Evolutionary conservation across 768 basidiomycete species (phyloP).

Genomic region (Gloeostereum incarnatum): DNA sequence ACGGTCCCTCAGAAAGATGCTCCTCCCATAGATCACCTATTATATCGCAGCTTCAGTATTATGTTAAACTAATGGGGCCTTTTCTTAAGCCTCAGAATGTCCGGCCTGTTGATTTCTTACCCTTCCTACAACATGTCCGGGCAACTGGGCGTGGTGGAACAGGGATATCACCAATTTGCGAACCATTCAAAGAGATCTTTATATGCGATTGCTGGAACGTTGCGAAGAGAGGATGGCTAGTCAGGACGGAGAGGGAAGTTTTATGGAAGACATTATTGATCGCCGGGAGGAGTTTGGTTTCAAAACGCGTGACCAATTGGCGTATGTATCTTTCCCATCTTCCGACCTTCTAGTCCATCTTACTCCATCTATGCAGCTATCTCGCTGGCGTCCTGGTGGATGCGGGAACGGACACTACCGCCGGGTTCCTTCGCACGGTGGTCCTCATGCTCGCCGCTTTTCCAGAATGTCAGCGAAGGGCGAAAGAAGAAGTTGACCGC

Average conservation of each 20-base stretch:
- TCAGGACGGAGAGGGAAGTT: conserved; percentile 14
- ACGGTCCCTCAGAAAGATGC: conserved; percentile 8
- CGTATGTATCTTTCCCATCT: conserved; percentile 1
- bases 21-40: too few relatives aligned
- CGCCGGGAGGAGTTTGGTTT: conserved; percentile 7
- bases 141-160: conserved; percentile 13
- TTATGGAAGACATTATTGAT: conserved; percentile 14
- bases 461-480: conserved; percentile 17
- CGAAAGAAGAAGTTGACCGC: conserved; percentile 15
- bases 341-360: background rate
- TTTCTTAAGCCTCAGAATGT: conserved; percentile 1
- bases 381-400: conserved; percentile 17
- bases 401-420: conserved; percentile 19
- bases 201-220: conserved; percentile 13
- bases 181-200: conserved; percentile 9
- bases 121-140: conserved; percentile 11
- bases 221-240: conserved; percentile 12
- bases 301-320: conserved; percentile 4
- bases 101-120: conserved; percentile 13
- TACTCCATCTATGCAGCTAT: conserved; percentile 15
- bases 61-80: too few relatives aligned
- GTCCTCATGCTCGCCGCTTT: conserved; percentile 14
- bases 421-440: conserved; percentile 12
- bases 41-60: too few relatives aligned
- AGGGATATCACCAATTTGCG: conserved; percentile 9